These are phyloP conservation scores for Fusarium sp. DNA, from an alignment of 2,329 filamentous ascomycete species.

Conservation along the genomic window DNA sequence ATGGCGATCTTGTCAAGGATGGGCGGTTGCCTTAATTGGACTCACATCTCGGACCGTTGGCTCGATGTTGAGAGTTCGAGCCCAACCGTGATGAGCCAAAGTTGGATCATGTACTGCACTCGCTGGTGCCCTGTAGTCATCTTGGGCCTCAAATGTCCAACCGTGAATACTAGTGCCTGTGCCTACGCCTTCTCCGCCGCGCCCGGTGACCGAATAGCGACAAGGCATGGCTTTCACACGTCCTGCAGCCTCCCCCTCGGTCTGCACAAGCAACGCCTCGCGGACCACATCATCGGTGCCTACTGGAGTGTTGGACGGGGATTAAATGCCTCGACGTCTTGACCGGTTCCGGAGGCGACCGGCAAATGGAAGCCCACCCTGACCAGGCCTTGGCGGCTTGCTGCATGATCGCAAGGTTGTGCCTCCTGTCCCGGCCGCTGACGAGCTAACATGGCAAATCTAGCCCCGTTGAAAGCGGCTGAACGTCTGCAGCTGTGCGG, in stretches of 20 bases:
- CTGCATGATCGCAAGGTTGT: constrained; percentile 45
- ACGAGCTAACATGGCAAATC: constrained; percentile 17
- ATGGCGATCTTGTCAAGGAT: constrained; percentile 38
- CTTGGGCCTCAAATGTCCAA: constrained; percentile 37
- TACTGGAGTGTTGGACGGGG: constrained; percentile 14
- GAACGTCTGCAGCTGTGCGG: constrained; percentile 34
- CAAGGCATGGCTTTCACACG: constrained; percentile 30
- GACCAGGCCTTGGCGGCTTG: constrained; percentile 34
- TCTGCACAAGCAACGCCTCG: constrained; percentile 38
- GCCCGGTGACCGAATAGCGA: constrained; percentile 31
- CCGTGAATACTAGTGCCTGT: constrained; percentile 17
- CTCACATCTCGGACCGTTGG: constrained; percentile 12
- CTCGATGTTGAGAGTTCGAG: constrained; percentile 17
- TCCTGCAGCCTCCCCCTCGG: constrained; percentile 42
- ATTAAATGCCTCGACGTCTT: constrained; percentile 35
- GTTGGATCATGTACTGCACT: constrained; percentile 16
- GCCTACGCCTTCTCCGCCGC: constrained; percentile 16
- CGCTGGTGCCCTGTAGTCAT: constrained; percentile 8
- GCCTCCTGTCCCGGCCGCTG: constrained; percentile 14
- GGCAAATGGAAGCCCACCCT: constrained; percentile 36
- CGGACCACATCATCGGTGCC: constrained; percentile 42
- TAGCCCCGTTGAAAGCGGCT: constrained; percentile 13
- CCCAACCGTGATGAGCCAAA: constrained; percentile 31
- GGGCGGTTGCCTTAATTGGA: constrained; percentile 39
- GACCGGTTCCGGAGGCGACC: constrained; percentile 38